Conservation (phyloP, 768 basidiomycete species). For the Collybia sordida region DNA sequence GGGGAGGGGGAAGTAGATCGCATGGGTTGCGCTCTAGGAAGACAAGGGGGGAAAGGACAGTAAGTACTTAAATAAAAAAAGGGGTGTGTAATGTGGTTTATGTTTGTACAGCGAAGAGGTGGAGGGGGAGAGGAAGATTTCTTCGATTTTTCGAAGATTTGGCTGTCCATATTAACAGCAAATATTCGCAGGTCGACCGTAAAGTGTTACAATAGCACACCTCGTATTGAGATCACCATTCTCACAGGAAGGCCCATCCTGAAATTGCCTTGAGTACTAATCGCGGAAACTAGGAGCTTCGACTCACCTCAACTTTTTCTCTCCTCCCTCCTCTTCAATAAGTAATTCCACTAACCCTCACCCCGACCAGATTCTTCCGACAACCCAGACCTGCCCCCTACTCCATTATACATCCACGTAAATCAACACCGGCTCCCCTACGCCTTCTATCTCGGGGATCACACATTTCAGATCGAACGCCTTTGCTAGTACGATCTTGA, state of each 20-base stretch:
- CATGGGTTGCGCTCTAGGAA: not conserved
- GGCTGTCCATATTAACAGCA: not conserved
- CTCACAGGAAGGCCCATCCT: conserved; percentile 1
- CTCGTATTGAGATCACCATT: conserved; percentile 1
- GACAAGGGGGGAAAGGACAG: not conserved
- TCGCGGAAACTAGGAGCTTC: not conserved
- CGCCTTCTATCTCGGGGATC: conserved; percentile 95
- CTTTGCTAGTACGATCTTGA: conserved; percentile 96
- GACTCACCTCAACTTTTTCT: conserved; percentile 31
- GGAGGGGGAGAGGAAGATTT: not conserved
- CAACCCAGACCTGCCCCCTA: conserved; percentile 12
- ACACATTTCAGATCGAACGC: conserved; percentile 99
- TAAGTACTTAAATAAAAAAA: not conserved
- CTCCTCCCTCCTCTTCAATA: conserved; percentile 22
- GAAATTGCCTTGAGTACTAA: not conserved
- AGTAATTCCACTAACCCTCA: not conserved
- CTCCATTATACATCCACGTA: conserved; percentile 78
- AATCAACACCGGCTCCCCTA: conserved; percentile 93
- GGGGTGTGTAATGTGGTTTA: not conserved
- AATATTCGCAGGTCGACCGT: not conserved
- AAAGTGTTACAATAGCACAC: conserved; percentile 1
- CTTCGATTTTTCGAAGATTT: not conserved
- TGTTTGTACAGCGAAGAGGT: not conserved
- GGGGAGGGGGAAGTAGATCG: not conserved
- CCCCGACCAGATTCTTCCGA: conserved; percentile 6